A percentile compares a stretch with the other conserved stretches of the same genome.
Conservation (phyloP, 2,329 filamentous ascomycete species). For the Fusarium zealandicum region DNA sequence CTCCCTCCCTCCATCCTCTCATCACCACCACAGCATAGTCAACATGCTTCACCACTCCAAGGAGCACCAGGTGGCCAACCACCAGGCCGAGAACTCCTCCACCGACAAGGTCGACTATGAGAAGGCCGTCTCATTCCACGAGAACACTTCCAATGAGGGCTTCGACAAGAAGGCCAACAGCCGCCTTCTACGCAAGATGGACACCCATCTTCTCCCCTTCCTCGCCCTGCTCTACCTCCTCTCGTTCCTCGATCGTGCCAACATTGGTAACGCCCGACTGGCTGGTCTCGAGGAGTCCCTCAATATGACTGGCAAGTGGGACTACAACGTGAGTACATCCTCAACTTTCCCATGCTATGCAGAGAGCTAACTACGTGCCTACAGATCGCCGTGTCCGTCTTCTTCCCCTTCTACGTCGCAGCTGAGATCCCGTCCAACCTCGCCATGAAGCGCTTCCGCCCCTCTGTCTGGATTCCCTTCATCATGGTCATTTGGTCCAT, state of each 20-base stretch:
- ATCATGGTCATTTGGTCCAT: constrained; percentile 62
- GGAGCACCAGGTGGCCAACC: constrained; percentile 16
- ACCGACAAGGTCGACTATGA: constrained; percentile 41
- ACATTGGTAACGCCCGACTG: constrained; percentile 65
- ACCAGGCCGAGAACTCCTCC: constrained; percentile 36
- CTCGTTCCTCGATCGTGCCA: constrained; percentile 55
- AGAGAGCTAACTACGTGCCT: constrained; percentile 6
- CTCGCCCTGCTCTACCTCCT: constrained; percentile 66
- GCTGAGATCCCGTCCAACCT: constrained; percentile 65
- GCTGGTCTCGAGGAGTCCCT: constrained; percentile 56
- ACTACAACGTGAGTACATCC: constrained; percentile 44
- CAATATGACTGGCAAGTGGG: constrained; percentile 44
- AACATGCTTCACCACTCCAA: constrained; percentile 32
- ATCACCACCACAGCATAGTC: constrained; percentile 3
- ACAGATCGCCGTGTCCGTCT: constrained; percentile 55
- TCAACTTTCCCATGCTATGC: not conserved
- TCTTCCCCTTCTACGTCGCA: constrained; percentile 62
- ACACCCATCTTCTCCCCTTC: constrained; percentile 65
- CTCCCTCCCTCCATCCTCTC: not conserved
- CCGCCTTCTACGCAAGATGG: constrained; percentile 60
- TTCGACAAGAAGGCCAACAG: constrained; percentile 53
- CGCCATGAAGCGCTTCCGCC: constrained; percentile 61
- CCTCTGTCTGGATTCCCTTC: constrained; percentile 59
- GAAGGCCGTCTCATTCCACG: constrained; percentile 38
- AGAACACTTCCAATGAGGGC: constrained; percentile 34